Evolutionary conservation across 495 filamentous ascomycete species (phyloP), one percentile per base, ranked within the genome.

Genomic region (Wilcoxina mikolae): DNA sequence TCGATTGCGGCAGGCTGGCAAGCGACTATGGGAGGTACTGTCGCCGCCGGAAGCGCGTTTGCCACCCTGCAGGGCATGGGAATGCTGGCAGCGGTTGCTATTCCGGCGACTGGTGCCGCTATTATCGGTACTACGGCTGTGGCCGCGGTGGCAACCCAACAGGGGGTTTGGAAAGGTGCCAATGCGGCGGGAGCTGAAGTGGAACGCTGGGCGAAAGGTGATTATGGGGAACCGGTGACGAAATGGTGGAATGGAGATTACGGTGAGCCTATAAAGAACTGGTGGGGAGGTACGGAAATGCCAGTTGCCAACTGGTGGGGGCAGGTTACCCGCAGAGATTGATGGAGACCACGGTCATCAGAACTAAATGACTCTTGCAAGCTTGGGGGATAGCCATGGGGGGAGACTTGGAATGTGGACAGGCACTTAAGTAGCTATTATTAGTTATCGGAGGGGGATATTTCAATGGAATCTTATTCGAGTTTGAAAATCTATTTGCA

Each of bases 21-120:
- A 4, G 18, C 51, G 1, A 1, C 1, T 18, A 54, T 54, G 20
- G 51, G 51, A 1, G 41, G 41, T n/a, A 17, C 11, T 2, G 38
- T 54, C 20, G 35, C 51, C 35, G 51, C 51, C 35, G 41, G 51
- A 12, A 54, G 35, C 25, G 51, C 51, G 11, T 54, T 54, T 38
- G 26, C 33, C 20, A 38, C 45, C 5, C 51, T 54, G 18, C 51
- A 54, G 23, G 26, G 51, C 51, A 18, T 28, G 35, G 51, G 51
- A 10, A 45, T 54, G 35, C 35, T 54, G 23, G 24, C 18, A 12
- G 17, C 35, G 35, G 17, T 54, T n/a, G 3, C 27, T 4, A 43
- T 54, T 29, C 51, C 41, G 2, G 25, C 17, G 10, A 25, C 23
- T 15, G 51, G 51, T 24, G 35, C 18, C 9, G 38, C 1, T 11